Evolutionary conservation across 2,329 filamentous ascomycete species (phyloP), one percentile per base, ranked within the genome.

Genomic region (Botrytis sinoallii): DNA sequence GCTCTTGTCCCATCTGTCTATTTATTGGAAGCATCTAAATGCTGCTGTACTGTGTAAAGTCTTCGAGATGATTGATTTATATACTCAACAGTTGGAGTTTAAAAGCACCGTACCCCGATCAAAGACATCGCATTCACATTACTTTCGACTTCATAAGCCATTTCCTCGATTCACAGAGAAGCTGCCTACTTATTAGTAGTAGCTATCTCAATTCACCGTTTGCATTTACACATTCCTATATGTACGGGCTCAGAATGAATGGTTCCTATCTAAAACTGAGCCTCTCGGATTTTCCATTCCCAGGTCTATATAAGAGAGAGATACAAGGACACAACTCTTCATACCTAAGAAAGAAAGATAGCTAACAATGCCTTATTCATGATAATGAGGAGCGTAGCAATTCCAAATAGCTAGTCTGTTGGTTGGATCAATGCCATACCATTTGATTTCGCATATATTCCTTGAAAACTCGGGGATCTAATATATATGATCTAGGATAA

Each of bases 91-190:
- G 4, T 7, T 22, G 59, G 4, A 8, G 4, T 38, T 61, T 3
- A 29, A 55, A 8, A 4, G 2, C 1, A 25, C 20, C 0, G 4
- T 25, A 38, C 0, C 6, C 5, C 22, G 4, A 38, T 38, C 2
- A 25, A 35, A 38, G 7, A 7, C 10, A 14, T 5, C 22, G 32
- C 10, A 25, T 61, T 40, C 22, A n/a, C 32, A 4, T 22, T 61
- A 10, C 22, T 22, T 60, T 60, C 29, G 29, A 40, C 20, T 3
- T 61, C 29, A 35, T 4, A 59, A 1, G 16, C 29, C n/a, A 32
- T 22, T 59, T 10, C 1, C 16, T 32, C 0, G 29, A 59, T 12
- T 18, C 6, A 7, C 42, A 44, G 42, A 55, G 6, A 55, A 8
- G 3, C 3, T 32, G 3, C 0, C 2, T 1, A 35, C 55, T 32